Evolutionary conservation across 2,329 filamentous ascomycete species (phyloP), one percentile per base, ranked within the genome.

Genomic region (Aspergillus phoenicis): DNA sequence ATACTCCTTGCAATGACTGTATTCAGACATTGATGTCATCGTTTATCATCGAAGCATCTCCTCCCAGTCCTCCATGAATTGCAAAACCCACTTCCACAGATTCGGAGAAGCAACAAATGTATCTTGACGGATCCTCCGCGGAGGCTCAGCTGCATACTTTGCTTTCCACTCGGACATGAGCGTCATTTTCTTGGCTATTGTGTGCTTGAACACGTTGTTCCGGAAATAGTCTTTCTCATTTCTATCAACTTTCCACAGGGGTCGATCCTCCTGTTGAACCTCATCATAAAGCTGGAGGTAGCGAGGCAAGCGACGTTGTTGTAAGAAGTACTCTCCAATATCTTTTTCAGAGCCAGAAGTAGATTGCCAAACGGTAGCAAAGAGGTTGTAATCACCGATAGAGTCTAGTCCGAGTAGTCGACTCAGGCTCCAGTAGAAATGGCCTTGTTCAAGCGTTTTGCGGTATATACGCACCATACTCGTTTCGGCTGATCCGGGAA

Each of bases 401-500:
- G 63, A 64, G 52, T 70, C 64, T 11, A 71, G 57, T 41, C 48
- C 66, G 15, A 70, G 59, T n/a, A 71, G 57, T 49, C 63, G 60
- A 57, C 51, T 63, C 49, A 70, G 56, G 28, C 48, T 58, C 67
- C 63, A 69, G 13, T 58, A 41, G 30, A 59, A 10, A 24, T 60
- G 39, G 20, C 61, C 48, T 13, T 20, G 57, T 53, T 66, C 39
- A 24, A 65, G 52, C 10, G 39, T 59, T 36, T 66, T 57, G 10
- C 30, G 48, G 57, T 68, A 68, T 58, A 41, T 57, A 28, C 36
- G 49, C 22, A 52, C 41, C 26, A 60, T 13, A 13, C 11, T 63
- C n/a, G 10, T 55, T 6, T 47, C 8, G 4, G 20, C 20, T 3
- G 39, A 43, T 22, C 6, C 17, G 15, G 39, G 8, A 4, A 43